phyloP scores from a whole-genome alignment of 1,284 basidiomycete genomes.

The Thelephora terrestris region DNA sequence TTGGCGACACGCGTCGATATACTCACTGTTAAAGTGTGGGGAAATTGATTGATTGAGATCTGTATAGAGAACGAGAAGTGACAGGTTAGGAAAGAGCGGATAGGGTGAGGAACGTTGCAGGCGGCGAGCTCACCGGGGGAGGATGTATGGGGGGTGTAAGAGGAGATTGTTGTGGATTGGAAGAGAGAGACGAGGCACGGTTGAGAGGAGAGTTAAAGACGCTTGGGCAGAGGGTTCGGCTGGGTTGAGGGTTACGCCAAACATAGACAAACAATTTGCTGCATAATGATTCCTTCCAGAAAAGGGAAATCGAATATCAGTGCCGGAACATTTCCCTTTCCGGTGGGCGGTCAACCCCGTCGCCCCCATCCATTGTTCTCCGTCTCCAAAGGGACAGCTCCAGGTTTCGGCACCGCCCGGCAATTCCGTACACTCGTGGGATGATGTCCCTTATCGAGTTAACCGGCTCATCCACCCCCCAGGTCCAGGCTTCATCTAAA shows the following conservation, averaged over 20 bases:
- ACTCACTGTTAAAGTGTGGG: constrained; percentile 25
- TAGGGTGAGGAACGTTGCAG: constrained; percentile 21
- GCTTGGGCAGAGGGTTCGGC: constrained; percentile 39
- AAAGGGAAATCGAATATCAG: neutral
- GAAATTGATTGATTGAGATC: constrained; percentile 13
- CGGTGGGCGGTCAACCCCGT: too few relatives aligned
- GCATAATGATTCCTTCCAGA: neutral
- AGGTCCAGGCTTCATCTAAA: too few relatives aligned
- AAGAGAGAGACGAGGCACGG: constrained; percentile 31
- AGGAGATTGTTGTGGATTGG: constrained; percentile 35
- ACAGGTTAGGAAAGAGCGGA: constrained; percentile 18
- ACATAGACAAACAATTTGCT: neutral
- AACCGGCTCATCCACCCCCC: too few relatives aligned
- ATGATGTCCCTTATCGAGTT: too few relatives aligned
- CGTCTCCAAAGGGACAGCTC: constrained; percentile 1
- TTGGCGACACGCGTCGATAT: constrained; percentile 17
- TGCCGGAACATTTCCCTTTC: too few relatives aligned
- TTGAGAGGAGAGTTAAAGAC: constrained; percentile 34
- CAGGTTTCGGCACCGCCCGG: too few relatives aligned
- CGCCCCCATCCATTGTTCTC: constrained; percentile 10
- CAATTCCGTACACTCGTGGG: too few relatives aligned
- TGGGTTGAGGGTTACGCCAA: constrained; percentile 13
- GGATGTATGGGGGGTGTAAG: constrained; percentile 22
- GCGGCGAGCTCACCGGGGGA: constrained; percentile 20
- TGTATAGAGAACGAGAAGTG: constrained; percentile 11